Percentiles rank a stretch among this genome's conserved stretches.
These are phyloP conservation scores for Articulospora tetracladia DNA, from an alignment of 495 filamentous ascomycete species.

Conservation along the genomic window DNA sequence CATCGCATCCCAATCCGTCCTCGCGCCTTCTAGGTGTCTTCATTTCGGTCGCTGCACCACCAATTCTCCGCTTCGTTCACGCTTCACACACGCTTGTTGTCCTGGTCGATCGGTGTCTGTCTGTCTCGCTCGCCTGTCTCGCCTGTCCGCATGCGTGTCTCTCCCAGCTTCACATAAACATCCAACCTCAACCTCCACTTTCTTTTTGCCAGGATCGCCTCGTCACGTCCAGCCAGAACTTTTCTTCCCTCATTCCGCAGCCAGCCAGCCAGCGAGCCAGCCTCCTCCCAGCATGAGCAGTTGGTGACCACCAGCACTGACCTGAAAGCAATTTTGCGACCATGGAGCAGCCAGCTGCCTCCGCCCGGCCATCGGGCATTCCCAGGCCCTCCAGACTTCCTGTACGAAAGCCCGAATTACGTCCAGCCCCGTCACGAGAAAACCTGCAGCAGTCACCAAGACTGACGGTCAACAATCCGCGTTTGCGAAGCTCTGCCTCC, in stretches of 20 bases:
- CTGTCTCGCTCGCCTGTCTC: too few relatives aligned
- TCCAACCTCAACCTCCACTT: background rate
- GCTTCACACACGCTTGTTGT: too few relatives aligned
- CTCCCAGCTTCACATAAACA: background rate
- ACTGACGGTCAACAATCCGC: slow-evolving; percentile 15
- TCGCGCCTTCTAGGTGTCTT: background rate
- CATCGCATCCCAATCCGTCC: background rate
- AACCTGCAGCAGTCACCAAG: slow-evolving; percentile 18
- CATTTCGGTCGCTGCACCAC: background rate
- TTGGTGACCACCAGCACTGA: background rate
- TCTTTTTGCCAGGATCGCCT: background rate
- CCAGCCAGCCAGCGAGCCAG: background rate
- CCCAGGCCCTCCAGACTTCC: slow-evolving; percentile 35
- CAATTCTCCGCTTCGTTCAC: background rate
- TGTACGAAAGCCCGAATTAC: slow-evolving; percentile 24
- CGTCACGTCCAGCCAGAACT: background rate
- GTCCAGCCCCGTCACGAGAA: slow-evolving; percentile 24
- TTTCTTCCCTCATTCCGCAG: background rate
- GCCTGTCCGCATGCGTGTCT: too few relatives aligned
- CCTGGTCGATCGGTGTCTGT: too few relatives aligned
- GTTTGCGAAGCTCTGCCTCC: slow-evolving; percentile 22
- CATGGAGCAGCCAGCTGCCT: slow-evolving; percentile 21
- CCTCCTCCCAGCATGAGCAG: background rate
- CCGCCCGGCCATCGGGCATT: slow-evolving; percentile 25
- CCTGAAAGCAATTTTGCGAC: background rate